These are phyloP conservation scores for Gracilaria caudata DNA, from an alignment of 23 red algal species.

Conservation along the genomic window DNA sequence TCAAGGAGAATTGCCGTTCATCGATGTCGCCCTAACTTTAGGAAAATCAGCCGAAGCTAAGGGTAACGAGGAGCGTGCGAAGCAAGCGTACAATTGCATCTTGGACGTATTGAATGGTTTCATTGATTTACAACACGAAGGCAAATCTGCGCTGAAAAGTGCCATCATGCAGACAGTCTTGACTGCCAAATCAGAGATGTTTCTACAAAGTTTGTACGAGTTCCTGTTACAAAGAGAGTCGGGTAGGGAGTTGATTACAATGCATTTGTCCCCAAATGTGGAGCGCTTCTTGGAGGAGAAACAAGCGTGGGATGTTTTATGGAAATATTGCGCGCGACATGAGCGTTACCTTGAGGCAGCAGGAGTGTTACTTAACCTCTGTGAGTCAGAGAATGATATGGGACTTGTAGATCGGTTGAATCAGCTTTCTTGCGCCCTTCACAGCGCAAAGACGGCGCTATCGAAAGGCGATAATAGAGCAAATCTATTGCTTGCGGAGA, in stretches of 20 bases:
- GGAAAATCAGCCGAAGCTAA: conserved; percentile 48
- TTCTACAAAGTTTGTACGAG: conserved; percentile 41
- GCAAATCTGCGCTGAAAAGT: neutral
- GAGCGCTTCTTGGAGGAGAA: conserved; percentile 73
- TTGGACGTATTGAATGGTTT: conserved; percentile 34
- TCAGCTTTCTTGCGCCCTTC: conserved; percentile 79
- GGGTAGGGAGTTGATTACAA: conserved; percentile 30
- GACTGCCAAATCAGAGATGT: conserved; percentile 29
- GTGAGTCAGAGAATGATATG: conserved; percentile 38
- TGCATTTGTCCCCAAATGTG: conserved; percentile 19
- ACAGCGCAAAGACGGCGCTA: conserved; percentile 73
- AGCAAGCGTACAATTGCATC: conserved; percentile 40
- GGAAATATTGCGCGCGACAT: conserved; percentile 83
- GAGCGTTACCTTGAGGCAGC: conserved; percentile 82
- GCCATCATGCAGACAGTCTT: conserved; percentile 51
- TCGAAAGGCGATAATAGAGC: conserved; percentile 70
- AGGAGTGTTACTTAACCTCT: conserved; percentile 62
- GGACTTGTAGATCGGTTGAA: conserved; percentile 66
- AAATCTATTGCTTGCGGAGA: conserved; percentile 58
- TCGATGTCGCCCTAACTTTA: conserved; percentile 49
- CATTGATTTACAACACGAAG: neutral
- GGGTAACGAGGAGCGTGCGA: conserved; percentile 41
- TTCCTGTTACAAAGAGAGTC: conserved; percentile 32
- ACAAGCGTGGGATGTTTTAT: conserved; percentile 67
- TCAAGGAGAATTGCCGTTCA: conserved; percentile 27